phyloP scores from a whole-genome alignment of 148 eudicot genomes.

The Tetragonia tetragonoides region DNA sequence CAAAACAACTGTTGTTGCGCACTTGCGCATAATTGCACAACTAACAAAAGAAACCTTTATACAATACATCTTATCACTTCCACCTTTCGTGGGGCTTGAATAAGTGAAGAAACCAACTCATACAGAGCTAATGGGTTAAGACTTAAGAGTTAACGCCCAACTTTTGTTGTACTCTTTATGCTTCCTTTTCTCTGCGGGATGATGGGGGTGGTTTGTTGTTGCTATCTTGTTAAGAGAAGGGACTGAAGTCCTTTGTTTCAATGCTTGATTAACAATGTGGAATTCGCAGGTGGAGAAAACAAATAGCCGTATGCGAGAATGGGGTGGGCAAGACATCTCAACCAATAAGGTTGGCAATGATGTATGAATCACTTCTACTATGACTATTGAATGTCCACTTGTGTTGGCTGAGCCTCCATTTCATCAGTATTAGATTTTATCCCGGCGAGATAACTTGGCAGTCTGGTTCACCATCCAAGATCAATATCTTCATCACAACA shows the following conservation, averaged over 20 bases:
- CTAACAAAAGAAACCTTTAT: too few relatives aligned
- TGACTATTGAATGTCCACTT: neutral
- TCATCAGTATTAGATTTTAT: neutral
- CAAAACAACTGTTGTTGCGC: too few relatives aligned
- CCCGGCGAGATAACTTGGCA: neutral
- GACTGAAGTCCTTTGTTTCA: neutral
- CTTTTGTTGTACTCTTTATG: too few relatives aligned
- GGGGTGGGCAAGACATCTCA: slow-evolving; percentile 63
- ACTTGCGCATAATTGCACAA: too few relatives aligned
- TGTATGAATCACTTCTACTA: slow-evolving; percentile 5
- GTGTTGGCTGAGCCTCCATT: slow-evolving; percentile 1
- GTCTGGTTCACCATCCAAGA: neutral
- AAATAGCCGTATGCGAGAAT: slow-evolving; percentile 53
- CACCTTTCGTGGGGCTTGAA: too few relatives aligned
- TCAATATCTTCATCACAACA: neutral
- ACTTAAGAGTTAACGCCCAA: too few relatives aligned
- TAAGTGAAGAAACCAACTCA: too few relatives aligned
- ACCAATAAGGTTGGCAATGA: slow-evolving; percentile 7
- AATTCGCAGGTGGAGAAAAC: slow-evolving; percentile 63
- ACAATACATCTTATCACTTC: too few relatives aligned
- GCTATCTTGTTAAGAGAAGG: too few relatives aligned
- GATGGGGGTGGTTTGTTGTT: too few relatives aligned
- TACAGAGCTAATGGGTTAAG: too few relatives aligned
- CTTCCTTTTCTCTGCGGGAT: too few relatives aligned
- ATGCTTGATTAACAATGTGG: neutral